Conservation (phyloP, 257 asterid species). For the Lithospermum erythrorhizon region DNA sequence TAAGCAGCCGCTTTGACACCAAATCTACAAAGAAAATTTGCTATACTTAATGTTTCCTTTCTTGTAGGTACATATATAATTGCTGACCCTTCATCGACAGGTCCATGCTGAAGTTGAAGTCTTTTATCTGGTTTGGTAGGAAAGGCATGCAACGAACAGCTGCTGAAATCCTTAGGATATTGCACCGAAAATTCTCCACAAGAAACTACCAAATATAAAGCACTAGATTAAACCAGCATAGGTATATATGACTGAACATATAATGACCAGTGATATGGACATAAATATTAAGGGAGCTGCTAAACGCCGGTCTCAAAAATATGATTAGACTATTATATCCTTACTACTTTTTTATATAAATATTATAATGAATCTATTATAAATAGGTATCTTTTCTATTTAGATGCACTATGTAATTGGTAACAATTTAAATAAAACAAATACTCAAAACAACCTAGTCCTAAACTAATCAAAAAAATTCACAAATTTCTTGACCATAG, state of each 20-base stretch:
- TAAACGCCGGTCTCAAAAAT: no score
- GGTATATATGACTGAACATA: neutral
- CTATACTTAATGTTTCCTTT: slow-evolving; percentile 53
- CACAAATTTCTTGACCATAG: no score
- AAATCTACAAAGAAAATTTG: slow-evolving; percentile 45
- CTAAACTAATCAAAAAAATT: no score
- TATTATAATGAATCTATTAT: no score
- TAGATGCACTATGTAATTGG: no score
- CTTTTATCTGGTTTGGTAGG: slow-evolving; percentile 28
- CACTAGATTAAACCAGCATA: neutral
- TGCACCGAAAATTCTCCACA: slow-evolving; percentile 56
- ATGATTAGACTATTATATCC: no score
- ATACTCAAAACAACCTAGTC: no score
- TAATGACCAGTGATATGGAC: no score
- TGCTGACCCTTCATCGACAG: slow-evolving; percentile 47
- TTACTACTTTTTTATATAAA: no score
- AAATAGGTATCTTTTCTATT: no score
- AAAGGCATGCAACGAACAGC: slow-evolving; percentile 14
- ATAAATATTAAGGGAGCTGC: no score
- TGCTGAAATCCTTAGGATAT: slow-evolving; percentile 17
- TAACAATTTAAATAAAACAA: no score
- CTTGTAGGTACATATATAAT: slow-evolving; percentile 66
- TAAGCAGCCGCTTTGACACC: slow-evolving; percentile 79
- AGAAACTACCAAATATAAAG: slow-evolving; percentile 37
- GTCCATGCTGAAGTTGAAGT: slow-evolving; percentile 20